Conservation (phyloP, 2,329 filamentous ascomycete genomes). For the Apiospora koreana region DNA sequence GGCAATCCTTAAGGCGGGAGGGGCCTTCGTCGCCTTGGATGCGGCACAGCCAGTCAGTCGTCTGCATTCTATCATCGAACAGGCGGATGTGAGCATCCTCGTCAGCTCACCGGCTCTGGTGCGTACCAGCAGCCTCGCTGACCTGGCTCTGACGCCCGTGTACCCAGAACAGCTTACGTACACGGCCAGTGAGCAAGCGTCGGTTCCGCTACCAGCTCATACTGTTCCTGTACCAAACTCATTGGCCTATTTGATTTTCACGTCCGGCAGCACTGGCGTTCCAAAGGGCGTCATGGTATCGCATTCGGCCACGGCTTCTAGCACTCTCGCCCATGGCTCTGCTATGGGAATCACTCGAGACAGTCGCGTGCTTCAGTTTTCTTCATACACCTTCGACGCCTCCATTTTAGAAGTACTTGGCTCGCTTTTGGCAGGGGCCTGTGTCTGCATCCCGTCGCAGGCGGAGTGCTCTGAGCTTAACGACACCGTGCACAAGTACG, state of each 20-base stretch:
- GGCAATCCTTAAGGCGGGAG: neutral
- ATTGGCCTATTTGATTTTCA: neutral
- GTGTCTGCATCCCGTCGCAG: conserved; percentile 58
- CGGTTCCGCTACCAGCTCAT: neutral
- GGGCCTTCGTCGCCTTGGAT: too few species aligned
- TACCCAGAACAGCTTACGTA: neutral
- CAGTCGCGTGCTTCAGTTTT: conserved; percentile 1
- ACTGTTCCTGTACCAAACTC: neutral
- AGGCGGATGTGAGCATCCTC: neutral
- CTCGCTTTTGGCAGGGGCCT: conserved; percentile 56
- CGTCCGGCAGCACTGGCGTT: conserved; percentile 2
- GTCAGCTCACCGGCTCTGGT: neutral
- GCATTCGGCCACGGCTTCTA: neutral
- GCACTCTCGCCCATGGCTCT: neutral
- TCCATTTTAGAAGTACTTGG: conserved; percentile 53
- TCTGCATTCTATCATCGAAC: too few species aligned
- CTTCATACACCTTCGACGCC: conserved; percentile 51
- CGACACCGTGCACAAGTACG: conserved; percentile 50
- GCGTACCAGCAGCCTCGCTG: neutral
- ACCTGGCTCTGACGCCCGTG: neutral
- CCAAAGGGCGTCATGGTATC: conserved; percentile 9
- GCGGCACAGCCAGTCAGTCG: too few species aligned
- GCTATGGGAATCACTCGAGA: conserved; percentile 50
- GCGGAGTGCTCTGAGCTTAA: conserved; percentile 51
- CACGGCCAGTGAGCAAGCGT: neutral